Base-by-base conservation (phyloP, 2,329 filamentous ascomycete species). In the Albophoma yamanashiensis region DNA sequence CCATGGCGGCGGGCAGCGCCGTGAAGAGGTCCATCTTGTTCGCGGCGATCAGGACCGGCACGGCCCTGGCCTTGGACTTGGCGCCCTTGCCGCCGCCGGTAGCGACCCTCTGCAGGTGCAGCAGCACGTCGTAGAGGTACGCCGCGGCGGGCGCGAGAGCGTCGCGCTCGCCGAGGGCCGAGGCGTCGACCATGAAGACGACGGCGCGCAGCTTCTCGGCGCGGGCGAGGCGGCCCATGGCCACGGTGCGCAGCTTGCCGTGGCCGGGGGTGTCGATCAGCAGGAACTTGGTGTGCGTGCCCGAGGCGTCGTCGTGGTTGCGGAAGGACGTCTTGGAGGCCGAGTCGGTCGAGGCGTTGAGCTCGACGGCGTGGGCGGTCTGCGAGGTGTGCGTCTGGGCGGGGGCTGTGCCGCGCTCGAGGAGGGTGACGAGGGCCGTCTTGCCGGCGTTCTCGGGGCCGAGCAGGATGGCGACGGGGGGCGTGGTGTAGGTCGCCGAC, bases 11-110 rank as follows among this genome's bases (percentile, higher is more conserved):
- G 0, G 94, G 94, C 58, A 97, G 77, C 9, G 93, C 91, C 0
- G 94, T 97, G 72, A 99, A 99, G 1, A 99, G 80, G 72, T 99
- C 94, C 70, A 92, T 83, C 80, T 99, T 99, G 75, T 97, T 99
- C 59, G 92, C 92, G 1, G 92, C 92, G 40, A 99, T 79, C 42
- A 99, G 80, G 9, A 99, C 81, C 0, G 89, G 86, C 11, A 94
- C 80, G 55, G 62, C 63, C 67, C 70, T 73, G 52, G 68, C 64
- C 64, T 71, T 74, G 59, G 66, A 63, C 56, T 68, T 71, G 39
- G 67, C 66, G 38, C 83, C 82, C 56, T 31, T 42, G 39, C 25
- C 22, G 39, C 8, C 22, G 55, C 36, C 56, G 20, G 38, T 25
- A 31, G 85, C 82, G 55, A 87, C 82, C 74, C 87, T 89, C 77